phyloP scores from a whole-genome alignment of 2,329 filamentous ascomycete genomes.

The Penicillium aurantiogriseum region DNA sequence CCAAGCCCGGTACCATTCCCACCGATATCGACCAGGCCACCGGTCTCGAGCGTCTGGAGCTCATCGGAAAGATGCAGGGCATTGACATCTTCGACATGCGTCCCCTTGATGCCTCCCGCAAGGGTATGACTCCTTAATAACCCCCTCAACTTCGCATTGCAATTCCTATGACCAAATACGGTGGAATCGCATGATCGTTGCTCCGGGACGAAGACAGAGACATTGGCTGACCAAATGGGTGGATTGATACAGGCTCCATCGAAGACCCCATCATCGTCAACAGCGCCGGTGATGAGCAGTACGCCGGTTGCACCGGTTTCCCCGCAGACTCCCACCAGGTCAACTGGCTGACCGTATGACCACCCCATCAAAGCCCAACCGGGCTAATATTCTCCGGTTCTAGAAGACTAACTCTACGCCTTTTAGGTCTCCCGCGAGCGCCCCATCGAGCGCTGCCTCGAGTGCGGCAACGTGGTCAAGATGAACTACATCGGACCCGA shows the following conservation, averaged over 20 bases:
- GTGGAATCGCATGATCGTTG: neutral
- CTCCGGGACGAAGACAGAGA: neutral
- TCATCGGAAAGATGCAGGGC: slow-evolving; percentile 98
- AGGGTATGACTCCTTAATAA: slow-evolving; percentile 58
- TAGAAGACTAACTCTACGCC: slow-evolving; percentile 3
- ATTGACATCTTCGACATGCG: slow-evolving; percentile 98
- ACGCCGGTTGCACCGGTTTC: slow-evolving; percentile 90
- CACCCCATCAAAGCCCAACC: neutral
- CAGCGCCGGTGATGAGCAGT: slow-evolving; percentile 94
- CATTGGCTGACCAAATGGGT: slow-evolving; percentile 9
- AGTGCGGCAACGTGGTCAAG: slow-evolving; percentile 96
- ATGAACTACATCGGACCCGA: slow-evolving; percentile 91
- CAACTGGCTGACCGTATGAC: slow-evolving; percentile 81
- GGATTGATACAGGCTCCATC: slow-evolving; percentile 66
- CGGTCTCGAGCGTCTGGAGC: slow-evolving; percentile 96
- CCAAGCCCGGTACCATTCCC: slow-evolving; percentile 75
- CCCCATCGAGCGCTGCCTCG: slow-evolving; percentile 89
- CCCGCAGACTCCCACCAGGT: slow-evolving; percentile 90
- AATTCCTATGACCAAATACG: neutral
- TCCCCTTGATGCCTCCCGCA: slow-evolving; percentile 85
- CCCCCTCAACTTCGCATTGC: slow-evolving; percentile 19
- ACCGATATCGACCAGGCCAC: slow-evolving; percentile 95
- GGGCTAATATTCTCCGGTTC: neutral
- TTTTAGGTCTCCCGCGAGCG: slow-evolving; percentile 77
- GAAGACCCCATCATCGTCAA: slow-evolving; percentile 87